Conservation (phyloP, 495 filamentous ascomycete species). For the Friedmanniomyces simplex region DNA sequence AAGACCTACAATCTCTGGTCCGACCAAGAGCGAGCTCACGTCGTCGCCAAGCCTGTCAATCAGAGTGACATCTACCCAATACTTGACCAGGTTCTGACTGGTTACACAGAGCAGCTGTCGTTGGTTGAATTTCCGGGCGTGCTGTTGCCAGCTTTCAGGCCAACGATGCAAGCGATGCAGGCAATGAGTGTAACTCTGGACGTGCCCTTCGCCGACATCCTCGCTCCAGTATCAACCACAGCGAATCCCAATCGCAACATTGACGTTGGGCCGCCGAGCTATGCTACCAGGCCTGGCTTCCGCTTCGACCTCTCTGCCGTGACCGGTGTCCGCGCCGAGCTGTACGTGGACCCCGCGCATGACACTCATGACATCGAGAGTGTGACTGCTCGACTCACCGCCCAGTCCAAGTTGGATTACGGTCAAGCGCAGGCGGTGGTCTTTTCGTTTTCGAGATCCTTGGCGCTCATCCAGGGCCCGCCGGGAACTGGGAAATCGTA, state of each 20-base stretch:
- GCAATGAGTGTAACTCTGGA: conserved; percentile 38
- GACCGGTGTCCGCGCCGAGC: conserved; percentile 28
- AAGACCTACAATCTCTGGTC: neutral
- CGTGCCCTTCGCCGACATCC: conserved; percentile 50
- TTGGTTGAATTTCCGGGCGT: conserved; percentile 64
- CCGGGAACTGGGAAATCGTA: too few species aligned
- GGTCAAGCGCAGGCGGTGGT: conserved; percentile 50
- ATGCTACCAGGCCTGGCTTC: conserved; percentile 42
- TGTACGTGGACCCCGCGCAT: conserved; percentile 21
- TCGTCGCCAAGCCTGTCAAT: conserved; percentile 23
- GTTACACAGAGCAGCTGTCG: conserved; percentile 6
- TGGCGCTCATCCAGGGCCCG: conserved; percentile 68
- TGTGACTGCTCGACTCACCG: neutral
- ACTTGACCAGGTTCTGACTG: neutral
- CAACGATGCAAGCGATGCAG: conserved; percentile 54
- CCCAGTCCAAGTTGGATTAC: conserved; percentile 42
- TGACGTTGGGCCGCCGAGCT: conserved; percentile 41
- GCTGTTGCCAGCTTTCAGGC: conserved; percentile 55
- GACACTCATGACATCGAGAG: neutral
- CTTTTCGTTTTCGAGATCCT: conserved; percentile 40
- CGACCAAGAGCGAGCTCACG: conserved; percentile 11
- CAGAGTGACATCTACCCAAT: neutral
- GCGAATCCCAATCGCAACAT: neutral
- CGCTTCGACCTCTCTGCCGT: conserved; percentile 44
- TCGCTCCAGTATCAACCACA: conserved; percentile 35